Evolutionary conservation across 306 rosid species (phyloP), one percentile per base, ranked within the genome.

Genomic region (Fagus crenata): DNA sequence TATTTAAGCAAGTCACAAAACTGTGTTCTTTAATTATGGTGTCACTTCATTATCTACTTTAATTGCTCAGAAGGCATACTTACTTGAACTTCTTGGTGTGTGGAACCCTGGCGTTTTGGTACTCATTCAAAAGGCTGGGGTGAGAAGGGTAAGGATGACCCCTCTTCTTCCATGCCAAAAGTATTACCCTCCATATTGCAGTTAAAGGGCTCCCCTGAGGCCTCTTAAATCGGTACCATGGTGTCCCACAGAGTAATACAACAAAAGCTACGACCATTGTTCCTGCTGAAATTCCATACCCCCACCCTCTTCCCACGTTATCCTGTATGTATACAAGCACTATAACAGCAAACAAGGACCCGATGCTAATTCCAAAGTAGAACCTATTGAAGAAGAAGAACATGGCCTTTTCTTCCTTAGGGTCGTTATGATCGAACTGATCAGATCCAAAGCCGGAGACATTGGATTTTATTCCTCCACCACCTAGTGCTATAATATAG

Each of bases 301-400:
- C 97, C 86, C 89, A 87, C 0, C 96, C 96, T 85, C 98, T 88
- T 56, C 97, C 97, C 40, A 92, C 84, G 54, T 90, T 81, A 32
- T 92, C 98, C 84, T 92, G 98, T 60, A 95, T 82, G 77, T 92
- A 95, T 58, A 95, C 96, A 78, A 92, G 86, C 42, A 92, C 97
- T 31, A 87, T 14, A 14, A 90, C 97, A 32, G 97, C 84, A 64
- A 95, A 95, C 5, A 92, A 75, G 46, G 98, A 95, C 33, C 98
- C 97, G 5, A 90, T 75, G 75, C 97, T 92, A 31, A 95, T 85
- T n/a, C 82, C 83, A 74, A 92, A 92, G 64, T 92, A 95, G 90
- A 95, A 89, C 75, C 98, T 92, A 15, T 95, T 95, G 91, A 95
- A 92, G 98, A 92, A 95, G 77, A 92, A 95, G 6, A 95, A 69